phyloP scores from a whole-genome alignment of 192 early-diverging fungal species.

The Rhizoclosmatium sp. region DNA sequence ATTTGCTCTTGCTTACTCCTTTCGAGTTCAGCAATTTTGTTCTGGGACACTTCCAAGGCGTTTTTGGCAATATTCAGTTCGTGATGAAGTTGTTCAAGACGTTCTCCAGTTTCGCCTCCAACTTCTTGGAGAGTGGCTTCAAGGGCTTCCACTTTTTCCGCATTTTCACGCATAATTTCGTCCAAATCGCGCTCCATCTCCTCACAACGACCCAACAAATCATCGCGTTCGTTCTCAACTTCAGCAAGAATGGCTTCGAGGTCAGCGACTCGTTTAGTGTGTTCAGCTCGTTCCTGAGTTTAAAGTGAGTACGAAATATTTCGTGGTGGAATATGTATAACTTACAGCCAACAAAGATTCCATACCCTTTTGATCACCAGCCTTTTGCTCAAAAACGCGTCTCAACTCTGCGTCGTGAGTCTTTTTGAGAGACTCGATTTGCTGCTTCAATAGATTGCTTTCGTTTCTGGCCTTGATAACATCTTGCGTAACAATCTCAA shows the following conservation, averaged over 20 bases:
- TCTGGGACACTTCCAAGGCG: not conserved
- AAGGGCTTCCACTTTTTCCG: slow-evolving; percentile 22
- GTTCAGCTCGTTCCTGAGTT: too few species aligned
- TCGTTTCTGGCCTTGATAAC: not conserved
- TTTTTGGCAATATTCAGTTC: not conserved
- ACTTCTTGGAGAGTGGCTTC: slow-evolving; percentile 18
- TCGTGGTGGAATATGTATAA: not conserved
- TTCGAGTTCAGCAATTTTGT: slow-evolving; percentile 24
- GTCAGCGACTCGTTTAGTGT: not conserved
- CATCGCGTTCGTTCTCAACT: slow-evolving; percentile 24
- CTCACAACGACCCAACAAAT: not conserved
- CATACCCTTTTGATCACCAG: not conserved
- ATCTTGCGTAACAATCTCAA: not conserved
- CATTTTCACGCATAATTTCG: slow-evolving; percentile 17
- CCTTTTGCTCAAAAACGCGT: not conserved
- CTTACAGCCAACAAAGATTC: slow-evolving; percentile 12
- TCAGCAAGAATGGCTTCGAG: slow-evolving; percentile 23
- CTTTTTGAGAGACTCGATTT: not conserved
- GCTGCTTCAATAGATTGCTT: not conserved
- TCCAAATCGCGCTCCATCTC: slow-evolving; percentile 28
- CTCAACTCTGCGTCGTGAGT: slow-evolving; percentile 2
- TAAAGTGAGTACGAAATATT: too few species aligned
- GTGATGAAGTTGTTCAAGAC: slow-evolving; percentile 24
- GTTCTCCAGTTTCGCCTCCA: slow-evolving; percentile 12
- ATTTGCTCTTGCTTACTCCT: not conserved